Evolutionary conservation across 257 asterid genomes (phyloP).

Genomic region (Jacaranda mimosifolia): DNA sequence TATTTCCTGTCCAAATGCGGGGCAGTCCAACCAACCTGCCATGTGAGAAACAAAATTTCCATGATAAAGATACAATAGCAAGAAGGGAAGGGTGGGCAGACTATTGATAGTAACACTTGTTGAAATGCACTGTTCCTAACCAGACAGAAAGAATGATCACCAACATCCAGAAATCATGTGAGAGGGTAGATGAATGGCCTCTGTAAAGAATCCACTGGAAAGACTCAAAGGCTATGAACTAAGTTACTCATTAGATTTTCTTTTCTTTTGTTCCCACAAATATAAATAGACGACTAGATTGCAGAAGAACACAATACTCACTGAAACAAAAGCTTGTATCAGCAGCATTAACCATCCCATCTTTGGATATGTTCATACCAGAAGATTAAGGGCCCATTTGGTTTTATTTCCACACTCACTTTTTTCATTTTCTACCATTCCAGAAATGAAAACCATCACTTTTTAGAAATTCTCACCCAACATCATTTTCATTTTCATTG

Average conservation of each 20-base stretch:
- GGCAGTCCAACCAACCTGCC: slow-evolving; percentile 99
- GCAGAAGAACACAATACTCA: no score
- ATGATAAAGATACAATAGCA: slow-evolving; percentile 18
- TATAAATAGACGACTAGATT: not conserved
- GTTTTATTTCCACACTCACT: no score
- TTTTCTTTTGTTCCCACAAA: not conserved
- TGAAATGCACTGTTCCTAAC: not conserved
- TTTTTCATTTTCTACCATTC: no score
- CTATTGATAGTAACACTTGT: slow-evolving; percentile 10
- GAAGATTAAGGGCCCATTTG: no score
- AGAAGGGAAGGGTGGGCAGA: not conserved
- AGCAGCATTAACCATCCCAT: not conserved
- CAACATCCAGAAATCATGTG: not conserved
- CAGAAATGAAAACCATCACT: no score
- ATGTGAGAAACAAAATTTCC: slow-evolving; percentile 17
- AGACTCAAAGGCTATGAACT: slow-evolving; percentile 5
- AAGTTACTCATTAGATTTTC: slow-evolving; percentile 2
- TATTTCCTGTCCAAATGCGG: slow-evolving; percentile 80
- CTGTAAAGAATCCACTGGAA: not conserved
- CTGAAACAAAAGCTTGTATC: not conserved
- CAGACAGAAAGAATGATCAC: not conserved
- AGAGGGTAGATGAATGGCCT: not conserved
- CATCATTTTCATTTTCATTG: no score
- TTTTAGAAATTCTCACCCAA: no score
- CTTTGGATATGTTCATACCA: not conserved